Evolutionary conservation across 2,329 filamentous ascomycete genomes (phyloP), one percentile per base, ranked within the genome.

Genomic region (Colletotrichum sp.): DNA sequence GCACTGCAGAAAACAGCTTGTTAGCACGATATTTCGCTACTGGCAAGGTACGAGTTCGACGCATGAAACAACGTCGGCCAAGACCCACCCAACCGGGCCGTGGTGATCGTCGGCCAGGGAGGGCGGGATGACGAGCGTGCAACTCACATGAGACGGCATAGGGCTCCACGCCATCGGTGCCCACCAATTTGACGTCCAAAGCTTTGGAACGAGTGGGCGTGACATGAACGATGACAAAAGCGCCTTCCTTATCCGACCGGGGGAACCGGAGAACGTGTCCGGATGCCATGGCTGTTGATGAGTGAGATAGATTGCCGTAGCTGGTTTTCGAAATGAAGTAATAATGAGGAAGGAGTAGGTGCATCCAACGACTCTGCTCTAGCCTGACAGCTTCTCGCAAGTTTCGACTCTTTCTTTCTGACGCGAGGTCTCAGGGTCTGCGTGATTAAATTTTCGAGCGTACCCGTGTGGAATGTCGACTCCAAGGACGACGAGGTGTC

Each of bases 111-210:
- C 66, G 54, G 61, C 64, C 63, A 68, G 63, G 66, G 63, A 70
- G 34, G 57, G 59, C 34, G 61, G 58, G 65, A 74, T 74, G 69
- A 63, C 69, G 72, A 74, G 54, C 54, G 61, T 62, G 76, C 73
- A 76, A 87, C 90, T 87, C 86, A 93, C 91, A 82, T 75, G 87
- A 87, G 70, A 86, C 82, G 55, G 87, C 84, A 82, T 92, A 94
- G 8, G 91, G 88, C 62, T 86, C 87, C 70, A 89, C 87, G 69
- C 91, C 90, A 78, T 95, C 93, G 34, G 93, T 95, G 38, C 89
- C 93, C 38, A 93, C 86, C 34, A 95, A 82, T 79, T 91, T 91
- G 61, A 94, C 82, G 81, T 95, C 92, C 34, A 95, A 84, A 2
- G 88, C 86, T 71, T 86, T 74, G 43, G 85, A 83, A 47, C 84